Conservation (phyloP, 148 eudicot species). For the Chenopodium album region DNA sequence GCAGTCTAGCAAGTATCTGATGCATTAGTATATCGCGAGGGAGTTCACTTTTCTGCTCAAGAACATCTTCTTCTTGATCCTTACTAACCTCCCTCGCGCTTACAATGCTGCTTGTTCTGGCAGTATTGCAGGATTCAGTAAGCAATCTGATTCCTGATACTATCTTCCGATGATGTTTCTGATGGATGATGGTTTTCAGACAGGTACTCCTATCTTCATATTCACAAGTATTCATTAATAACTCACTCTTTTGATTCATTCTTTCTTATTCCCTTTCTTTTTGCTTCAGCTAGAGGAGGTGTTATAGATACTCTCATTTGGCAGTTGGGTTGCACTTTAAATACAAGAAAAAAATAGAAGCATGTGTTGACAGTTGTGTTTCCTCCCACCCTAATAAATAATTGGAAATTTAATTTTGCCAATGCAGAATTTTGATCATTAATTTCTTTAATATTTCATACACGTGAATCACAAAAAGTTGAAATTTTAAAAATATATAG, state of each 20-base stretch:
- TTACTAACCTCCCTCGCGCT: not conserved
- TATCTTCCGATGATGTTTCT: slow-evolving; percentile 27
- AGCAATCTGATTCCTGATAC: slow-evolving; percentile 27
- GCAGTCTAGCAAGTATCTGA: slow-evolving; percentile 23
- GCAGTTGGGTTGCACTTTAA: not conserved
- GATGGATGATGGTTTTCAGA: not conserved
- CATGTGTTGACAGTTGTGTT: not conserved
- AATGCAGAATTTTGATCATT: no score
- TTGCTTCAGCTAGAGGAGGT: not conserved
- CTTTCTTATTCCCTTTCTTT: not conserved
- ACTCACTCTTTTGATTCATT: slow-evolving; percentile 3
- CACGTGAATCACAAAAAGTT: no score
- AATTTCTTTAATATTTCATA: no score
- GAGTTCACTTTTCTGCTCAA: slow-evolving; percentile 2
- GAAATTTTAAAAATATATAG: no score
- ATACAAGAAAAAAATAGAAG: not conserved
- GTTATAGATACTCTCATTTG: not conserved
- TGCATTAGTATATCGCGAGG: slow-evolving; percentile 19
- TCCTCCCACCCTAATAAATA: not conserved
- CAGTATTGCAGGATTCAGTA: slow-evolving; percentile 1
- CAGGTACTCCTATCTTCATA: not conserved
- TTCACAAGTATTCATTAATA: not conserved
- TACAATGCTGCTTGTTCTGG: not conserved
- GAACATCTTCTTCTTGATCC: not conserved
- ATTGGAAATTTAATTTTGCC: no score